Base-by-base conservation (phyloP, 805 yeast genomes). In the Lipomyces yamanashiensis region DNA sequence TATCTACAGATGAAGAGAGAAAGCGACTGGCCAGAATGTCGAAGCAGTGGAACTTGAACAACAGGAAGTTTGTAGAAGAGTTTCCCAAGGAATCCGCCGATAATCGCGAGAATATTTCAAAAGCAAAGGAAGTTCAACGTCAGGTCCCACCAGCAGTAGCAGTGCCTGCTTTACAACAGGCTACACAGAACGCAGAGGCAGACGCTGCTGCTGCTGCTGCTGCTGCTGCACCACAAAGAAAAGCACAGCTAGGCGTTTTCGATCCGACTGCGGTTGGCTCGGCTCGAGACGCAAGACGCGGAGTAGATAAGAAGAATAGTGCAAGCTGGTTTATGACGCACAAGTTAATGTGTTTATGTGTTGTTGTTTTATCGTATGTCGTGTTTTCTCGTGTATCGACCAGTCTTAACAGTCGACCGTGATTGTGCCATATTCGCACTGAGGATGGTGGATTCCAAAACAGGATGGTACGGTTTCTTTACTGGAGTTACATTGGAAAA, bases 41-140 rank as follows among this genome's bases (percentile, higher is more conserved):
- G 58, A 81, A 81, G 68, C 78, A 78, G 33, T 92, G 86, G 85
- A 92, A 92, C 74, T 33, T 67, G 82, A 87, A 88, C 73, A 88
- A 87, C 76, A 76, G 78, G 1, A 77, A 85, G 59, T 93, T 93
- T 73, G 72, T 69, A 33, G 74, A 77, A 64, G 84, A 87, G 34
- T 93, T 92, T 74, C 89, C 92, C 0, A 96, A 90, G n/a, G 73
- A 85, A 53, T 82, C 81, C 13, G 80, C 75, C 19, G 60, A 66
- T 65, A 84, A 84, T 71, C 72, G 72, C 59, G 59, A 54, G 36
- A 80, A 78, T 40, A 71, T 79, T 45, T 68, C 54, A 56, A 56
- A 54, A 54, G 54, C 17, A 34, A 33, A 15, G 15, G 19, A 33
- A 33, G 7, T 8, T 19, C 45, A 37, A 48, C 57, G 36, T 23